A percentile compares a stretch with the other conserved stretches of the same genome.
These are phyloP conservation scores for Blepharisma japonicum DNA, from an alignment of 73 alveolate genomes.

Conservation along the genomic window DNA sequence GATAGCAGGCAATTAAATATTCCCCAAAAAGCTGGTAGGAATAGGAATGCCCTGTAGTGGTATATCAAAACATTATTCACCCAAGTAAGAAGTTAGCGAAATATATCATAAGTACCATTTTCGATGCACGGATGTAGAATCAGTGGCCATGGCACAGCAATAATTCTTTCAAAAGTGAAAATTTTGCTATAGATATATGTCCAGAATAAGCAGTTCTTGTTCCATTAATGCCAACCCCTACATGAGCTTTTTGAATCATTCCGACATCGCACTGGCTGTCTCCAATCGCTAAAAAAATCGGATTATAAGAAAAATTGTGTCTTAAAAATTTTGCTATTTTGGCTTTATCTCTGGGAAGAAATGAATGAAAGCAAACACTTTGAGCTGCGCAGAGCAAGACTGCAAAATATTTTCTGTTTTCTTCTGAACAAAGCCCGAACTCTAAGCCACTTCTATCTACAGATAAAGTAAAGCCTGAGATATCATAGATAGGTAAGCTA, in stretches of 20 bases:
- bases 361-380: slow-evolving; percentile 26
- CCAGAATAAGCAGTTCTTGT: background rate
- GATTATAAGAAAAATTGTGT: background rate
- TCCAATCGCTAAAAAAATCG: background rate
- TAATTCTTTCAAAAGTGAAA: slow-evolving; percentile 8
- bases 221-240: slow-evolving; percentile 12
- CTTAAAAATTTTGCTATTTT: background rate
- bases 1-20: no score
- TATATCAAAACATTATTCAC: no score
- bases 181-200: background rate
- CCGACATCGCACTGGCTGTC: slow-evolving; percentile 5
- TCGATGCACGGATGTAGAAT: background rate
- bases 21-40: no score
- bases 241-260: slow-evolving; percentile 12
- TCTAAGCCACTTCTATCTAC: slow-evolving; percentile 26
- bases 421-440: slow-evolving; percentile 6
- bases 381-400: slow-evolving; percentile 17
- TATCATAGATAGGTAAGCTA: no score
- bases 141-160: background rate
- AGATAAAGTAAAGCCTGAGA: no score
- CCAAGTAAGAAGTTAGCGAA: background rate
- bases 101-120: background rate
- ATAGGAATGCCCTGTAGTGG: no score
- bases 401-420: background rate
- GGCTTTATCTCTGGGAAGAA: background rate